Conservation (phyloP, 78 protist genomes). For the Speleostelium caveatum region DNA sequence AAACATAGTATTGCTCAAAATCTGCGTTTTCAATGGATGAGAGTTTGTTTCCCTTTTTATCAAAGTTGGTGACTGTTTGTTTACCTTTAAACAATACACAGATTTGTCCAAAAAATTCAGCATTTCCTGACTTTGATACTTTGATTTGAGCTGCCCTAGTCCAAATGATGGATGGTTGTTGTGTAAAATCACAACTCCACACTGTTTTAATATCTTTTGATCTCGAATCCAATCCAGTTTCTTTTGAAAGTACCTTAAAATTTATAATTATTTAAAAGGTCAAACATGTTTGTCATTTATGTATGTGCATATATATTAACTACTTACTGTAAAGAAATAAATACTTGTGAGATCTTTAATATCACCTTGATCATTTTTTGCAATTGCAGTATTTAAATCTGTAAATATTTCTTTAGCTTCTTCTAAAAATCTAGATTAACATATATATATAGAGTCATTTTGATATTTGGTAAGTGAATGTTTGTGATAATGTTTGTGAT, state of each 20-base stretch:
- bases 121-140: not conserved
- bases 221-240: constrained; percentile 7
- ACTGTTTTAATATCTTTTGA: constrained; percentile 10
- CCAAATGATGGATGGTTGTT: constrained; percentile 27
- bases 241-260: not conserved
- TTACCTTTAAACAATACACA: constrained; percentile 45
- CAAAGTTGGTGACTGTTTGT: not conserved
- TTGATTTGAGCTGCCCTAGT: constrained; percentile 70
- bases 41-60: not conserved
- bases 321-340: constrained; percentile 19
- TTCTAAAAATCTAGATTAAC: constrained; percentile 19
- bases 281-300: not conserved
- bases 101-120: constrained; percentile 44
- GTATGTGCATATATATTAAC: not conserved
- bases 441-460: too few species aligned
- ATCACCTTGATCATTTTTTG: constrained; percentile 6
- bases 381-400: constrained; percentile 20
- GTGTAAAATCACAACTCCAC: constrained; percentile 4
- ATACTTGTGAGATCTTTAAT: constrained; percentile 40
- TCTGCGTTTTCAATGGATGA: constrained; percentile 10
- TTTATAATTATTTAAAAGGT: not conserved
- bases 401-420: constrained; percentile 51
- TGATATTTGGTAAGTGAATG: not conserved
- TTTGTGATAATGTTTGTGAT: not conserved
- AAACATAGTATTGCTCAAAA: constrained; percentile 30